Evolutionary conservation across 148 eudicot species (phyloP).

Genomic region (Euryodendron excelsum): DNA sequence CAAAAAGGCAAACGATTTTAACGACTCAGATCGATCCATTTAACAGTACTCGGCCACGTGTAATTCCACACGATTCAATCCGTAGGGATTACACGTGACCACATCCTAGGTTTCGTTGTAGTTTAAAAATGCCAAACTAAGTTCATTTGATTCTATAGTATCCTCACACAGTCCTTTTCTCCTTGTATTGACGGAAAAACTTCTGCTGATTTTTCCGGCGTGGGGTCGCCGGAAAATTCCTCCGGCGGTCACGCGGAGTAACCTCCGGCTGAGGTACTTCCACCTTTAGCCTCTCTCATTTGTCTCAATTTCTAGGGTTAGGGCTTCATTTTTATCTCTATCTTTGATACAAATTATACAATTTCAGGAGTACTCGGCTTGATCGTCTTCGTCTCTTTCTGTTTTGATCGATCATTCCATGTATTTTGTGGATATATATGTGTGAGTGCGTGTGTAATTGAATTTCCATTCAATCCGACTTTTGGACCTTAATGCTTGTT

Average conservation of each 20-base stretch:
- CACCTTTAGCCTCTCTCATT: too few relatives aligned
- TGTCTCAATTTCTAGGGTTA: not conserved
- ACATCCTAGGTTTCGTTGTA: not conserved
- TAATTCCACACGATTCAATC: not conserved
- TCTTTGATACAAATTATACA: slow-evolving; percentile 7
- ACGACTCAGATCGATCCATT: not conserved
- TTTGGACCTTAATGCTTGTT: not conserved
- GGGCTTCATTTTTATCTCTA: not conserved
- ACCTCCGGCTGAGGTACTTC: not conserved
- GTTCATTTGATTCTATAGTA: too few relatives aligned
- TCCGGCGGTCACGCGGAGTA: not conserved
- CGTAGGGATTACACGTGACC: not conserved
- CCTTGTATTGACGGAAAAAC: too few relatives aligned
- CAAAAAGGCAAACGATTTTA: not conserved
- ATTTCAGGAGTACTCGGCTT: not conserved
- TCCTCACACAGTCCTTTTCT: too few relatives aligned
- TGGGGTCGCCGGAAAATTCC: not conserved
- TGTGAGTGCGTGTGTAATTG: not conserved
- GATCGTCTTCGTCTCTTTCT: not conserved
- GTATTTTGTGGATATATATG: not conserved
- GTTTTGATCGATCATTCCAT: slow-evolving; percentile 7
- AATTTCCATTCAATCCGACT: not conserved
- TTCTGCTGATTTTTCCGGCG: not conserved
- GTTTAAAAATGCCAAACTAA: not conserved
- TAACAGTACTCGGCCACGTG: not conserved